A percentile compares a stretch with the other conserved stretches of the same genome.
Evolutionary conservation across 345 rosid genomes (phyloP).

Genomic region (Eucalyptus guilfoylei): DNA sequence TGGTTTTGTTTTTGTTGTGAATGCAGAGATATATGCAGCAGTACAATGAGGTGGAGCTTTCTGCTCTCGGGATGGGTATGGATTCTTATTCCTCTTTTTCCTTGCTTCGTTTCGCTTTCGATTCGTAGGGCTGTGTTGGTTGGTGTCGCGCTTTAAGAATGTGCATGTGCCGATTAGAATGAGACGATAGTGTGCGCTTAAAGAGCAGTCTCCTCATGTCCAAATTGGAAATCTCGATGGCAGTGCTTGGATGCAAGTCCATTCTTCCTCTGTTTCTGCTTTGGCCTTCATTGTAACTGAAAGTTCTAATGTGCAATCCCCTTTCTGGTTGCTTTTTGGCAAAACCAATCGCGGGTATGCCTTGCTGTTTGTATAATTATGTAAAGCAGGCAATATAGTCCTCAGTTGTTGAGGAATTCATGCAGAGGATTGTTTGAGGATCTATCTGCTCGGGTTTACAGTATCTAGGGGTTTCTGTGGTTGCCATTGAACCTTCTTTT

Average conservation of each 20-base stretch:
- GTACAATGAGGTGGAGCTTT: constrained; percentile 72
- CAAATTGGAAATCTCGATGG: background rate
- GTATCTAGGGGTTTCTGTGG: background rate
- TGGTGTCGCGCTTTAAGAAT: background rate
- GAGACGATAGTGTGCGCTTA: background rate
- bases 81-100: background rate
- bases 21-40: constrained; percentile 93
- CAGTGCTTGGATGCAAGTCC: background rate
- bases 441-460: background rate
- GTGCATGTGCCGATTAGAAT: background rate
- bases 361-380: background rate
- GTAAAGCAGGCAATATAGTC: background rate
- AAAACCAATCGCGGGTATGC: background rate
- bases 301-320: background rate
- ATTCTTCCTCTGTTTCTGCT: background rate
- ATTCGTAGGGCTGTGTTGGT: background rate
- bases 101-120: background rate
- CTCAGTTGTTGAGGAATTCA: background rate
- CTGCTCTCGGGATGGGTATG: constrained; percentile 97
- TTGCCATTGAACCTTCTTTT: background rate
- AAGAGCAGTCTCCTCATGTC: background rate
- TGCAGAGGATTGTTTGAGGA: background rate
- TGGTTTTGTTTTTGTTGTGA: background rate
- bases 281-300: background rate
- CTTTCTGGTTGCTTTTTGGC: background rate